These are phyloP conservation scores for Cystobasidium onofrii DNA, from an alignment of 768 basidiomycete species.

Conservation along the genomic window DNA sequence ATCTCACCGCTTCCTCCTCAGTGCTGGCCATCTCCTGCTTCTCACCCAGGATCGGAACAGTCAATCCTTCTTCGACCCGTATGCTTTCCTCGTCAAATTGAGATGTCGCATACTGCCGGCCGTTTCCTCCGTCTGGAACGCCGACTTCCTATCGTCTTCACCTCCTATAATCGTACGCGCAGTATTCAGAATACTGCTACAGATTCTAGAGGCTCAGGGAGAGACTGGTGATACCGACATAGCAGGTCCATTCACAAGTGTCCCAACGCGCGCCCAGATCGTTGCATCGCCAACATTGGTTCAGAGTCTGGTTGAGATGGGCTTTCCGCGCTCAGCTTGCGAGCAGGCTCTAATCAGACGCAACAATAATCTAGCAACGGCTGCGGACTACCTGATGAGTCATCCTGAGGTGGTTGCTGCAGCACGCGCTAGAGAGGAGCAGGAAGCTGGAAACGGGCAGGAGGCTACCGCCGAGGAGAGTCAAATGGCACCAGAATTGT, in stretches of 20 bases:
- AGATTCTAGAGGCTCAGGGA: conserved; percentile 70
- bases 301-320: conserved; percentile 86
- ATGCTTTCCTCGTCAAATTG: conserved; percentile 75
- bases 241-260: conserved; percentile 38
- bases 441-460: conserved; percentile 25
- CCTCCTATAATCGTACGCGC: conserved; percentile 67
- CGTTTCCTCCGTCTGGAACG: conserved; percentile 65
- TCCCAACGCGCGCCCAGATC: conserved; percentile 39
- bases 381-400: conserved; percentile 74
- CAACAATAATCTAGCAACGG: conserved; percentile 78
- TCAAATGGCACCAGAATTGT: background rate
- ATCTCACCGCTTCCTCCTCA: conserved; percentile 12
- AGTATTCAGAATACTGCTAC: conserved; percentile 67
- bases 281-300: conserved; percentile 70
- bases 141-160: conserved; percentile 65
- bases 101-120: conserved; percentile 64
- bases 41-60: conserved; percentile 24
- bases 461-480: conserved; percentile 5
- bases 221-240: conserved; percentile 50
- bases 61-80: conserved; percentile 69
- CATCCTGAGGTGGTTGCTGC: conserved; percentile 63
- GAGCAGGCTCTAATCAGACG: conserved; percentile 74
- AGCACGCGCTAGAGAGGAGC: conserved; percentile 34
- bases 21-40: conserved; percentile 7
- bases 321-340: conserved; percentile 80